Evolutionary conservation across 495 filamentous ascomycete genomes (phyloP).

Genomic region (Neurospora intermedia): DNA sequence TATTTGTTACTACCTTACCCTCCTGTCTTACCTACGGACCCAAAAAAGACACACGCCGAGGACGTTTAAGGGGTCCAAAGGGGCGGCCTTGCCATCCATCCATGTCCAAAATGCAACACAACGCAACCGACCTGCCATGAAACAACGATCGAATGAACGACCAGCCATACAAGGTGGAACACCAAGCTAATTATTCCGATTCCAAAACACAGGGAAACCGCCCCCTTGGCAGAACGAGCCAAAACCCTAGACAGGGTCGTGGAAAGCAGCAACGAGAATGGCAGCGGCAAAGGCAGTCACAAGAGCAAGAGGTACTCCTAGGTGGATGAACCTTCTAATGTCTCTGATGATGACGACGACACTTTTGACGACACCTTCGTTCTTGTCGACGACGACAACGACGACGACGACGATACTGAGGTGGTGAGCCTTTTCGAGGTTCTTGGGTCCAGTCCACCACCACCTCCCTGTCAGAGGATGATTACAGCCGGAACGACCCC

Average conservation of each 20-base stretch:
- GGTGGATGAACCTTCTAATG: not conserved
- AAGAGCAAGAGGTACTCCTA: not conserved
- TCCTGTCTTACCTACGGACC: not conserved
- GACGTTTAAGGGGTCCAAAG: not conserved
- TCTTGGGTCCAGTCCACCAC: not conserved
- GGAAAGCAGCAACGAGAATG: not conserved
- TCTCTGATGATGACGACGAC: not conserved
- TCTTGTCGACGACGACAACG: not conserved
- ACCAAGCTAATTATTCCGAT: not conserved
- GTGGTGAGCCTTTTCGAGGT: not conserved
- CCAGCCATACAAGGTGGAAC: not conserved
- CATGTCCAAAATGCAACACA: not conserved
- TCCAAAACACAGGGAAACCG: not conserved
- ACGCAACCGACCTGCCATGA: not conserved
- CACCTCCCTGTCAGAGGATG: not conserved
- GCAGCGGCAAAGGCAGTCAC: not conserved
- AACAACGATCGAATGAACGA: not conserved
- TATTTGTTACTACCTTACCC: not conserved
- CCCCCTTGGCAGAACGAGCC: not conserved
- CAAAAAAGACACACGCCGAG: not conserved
- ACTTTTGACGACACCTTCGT: not conserved
- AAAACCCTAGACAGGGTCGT: not conserved
- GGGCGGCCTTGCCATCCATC: not conserved
- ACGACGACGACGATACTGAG: not conserved
- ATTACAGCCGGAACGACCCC: not conserved